phyloP scores from a whole-genome alignment of 1,284 basidiomycete species.

The Rhodotorula mucilaginosa region DNA sequence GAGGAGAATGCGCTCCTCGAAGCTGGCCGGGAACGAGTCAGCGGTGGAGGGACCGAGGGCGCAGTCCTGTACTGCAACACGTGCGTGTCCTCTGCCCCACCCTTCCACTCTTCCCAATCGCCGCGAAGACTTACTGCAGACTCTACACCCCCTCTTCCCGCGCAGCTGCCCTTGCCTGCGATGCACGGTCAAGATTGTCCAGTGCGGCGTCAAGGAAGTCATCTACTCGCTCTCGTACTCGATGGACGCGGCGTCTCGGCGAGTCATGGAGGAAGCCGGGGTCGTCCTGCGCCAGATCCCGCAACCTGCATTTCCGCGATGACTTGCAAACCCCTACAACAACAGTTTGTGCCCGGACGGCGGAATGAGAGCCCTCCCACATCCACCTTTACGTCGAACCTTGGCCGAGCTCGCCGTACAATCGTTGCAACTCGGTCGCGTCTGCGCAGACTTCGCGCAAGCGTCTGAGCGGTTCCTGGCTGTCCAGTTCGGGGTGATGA shows the following conservation, averaged over 20 bases:
- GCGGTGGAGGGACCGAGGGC: slow-evolving; percentile 51
- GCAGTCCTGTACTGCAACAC: slow-evolving; percentile 86
- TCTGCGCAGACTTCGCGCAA: slow-evolving; percentile 14
- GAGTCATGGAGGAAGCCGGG: slow-evolving; percentile 50
- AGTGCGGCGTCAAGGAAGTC: slow-evolving; percentile 86
- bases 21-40: slow-evolving; percentile 61
- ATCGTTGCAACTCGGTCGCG: background rate
- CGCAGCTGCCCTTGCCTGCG: slow-evolving; percentile 90
- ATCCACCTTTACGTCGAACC: background rate
- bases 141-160: too few species aligned
- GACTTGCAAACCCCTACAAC: background rate
- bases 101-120: background rate
- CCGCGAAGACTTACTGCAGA: background rate
- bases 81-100: slow-evolving; percentile 46
- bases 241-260: slow-evolving; percentile 63
- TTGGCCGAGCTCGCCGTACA: slow-evolving; percentile 8
- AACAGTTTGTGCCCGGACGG: too few species aligned
- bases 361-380: background rate
- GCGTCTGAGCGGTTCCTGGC: background rate
- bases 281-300: slow-evolving; percentile 48
- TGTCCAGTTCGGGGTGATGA: slow-evolving; percentile 28
- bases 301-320: slow-evolving; percentile 22
- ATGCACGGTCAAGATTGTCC: slow-evolving; percentile 96
- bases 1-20: slow-evolving; percentile 97
- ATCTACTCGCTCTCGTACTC: slow-evolving; percentile 95